Conservation (phyloP, 371 early-diverging fungal genomes). For the Actinomortierella ambigua region DNA sequence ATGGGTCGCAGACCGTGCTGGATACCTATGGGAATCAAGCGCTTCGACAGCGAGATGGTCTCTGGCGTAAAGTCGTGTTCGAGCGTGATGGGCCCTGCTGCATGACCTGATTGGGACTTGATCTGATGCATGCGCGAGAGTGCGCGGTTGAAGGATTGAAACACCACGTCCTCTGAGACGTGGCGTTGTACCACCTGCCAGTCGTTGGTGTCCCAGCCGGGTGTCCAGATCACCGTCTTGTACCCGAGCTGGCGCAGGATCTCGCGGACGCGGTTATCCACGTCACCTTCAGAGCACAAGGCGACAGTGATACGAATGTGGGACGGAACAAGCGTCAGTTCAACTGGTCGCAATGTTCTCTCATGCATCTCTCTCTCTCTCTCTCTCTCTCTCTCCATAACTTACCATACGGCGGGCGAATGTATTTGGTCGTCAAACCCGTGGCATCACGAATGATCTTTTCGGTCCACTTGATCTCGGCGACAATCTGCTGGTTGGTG, state of each 20-base stretch:
- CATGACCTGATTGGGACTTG: slow-evolving; percentile 11
- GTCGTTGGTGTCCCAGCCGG: slow-evolving; percentile 47
- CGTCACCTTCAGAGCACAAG: slow-evolving; percentile 49
- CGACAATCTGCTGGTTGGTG: slow-evolving; percentile 69
- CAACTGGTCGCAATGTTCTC: not conserved
- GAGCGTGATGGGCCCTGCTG: slow-evolving; percentile 35
- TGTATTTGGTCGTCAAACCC: slow-evolving; percentile 55
- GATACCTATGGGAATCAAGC: slow-evolving; percentile 23
- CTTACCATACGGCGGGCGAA: slow-evolving; percentile 63
- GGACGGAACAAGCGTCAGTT: not conserved
- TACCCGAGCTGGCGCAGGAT: slow-evolving; percentile 61
- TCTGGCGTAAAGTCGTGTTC: slow-evolving; percentile 36
- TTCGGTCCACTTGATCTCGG: slow-evolving; percentile 73
- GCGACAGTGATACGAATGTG: not conserved
- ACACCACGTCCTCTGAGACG: slow-evolving; percentile 14
- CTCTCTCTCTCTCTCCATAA: no score
- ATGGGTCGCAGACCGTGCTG: slow-evolving; percentile 25
- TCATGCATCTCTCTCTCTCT: not conserved
- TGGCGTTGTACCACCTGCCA: slow-evolving; percentile 40
- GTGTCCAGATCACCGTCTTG: slow-evolving; percentile 49
- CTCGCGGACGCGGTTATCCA: slow-evolving; percentile 67
- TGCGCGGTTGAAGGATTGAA: slow-evolving; percentile 11
- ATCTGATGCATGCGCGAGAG: slow-evolving; percentile 5
- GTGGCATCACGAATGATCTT: slow-evolving; percentile 65
- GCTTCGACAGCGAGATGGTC: slow-evolving; percentile 25